Percentiles rank a stretch among this genome's conserved stretches.
These are phyloP conservation scores for Exidia glandulosa DNA, from an alignment of 768 basidiomycete species.

Conservation along the genomic window DNA sequence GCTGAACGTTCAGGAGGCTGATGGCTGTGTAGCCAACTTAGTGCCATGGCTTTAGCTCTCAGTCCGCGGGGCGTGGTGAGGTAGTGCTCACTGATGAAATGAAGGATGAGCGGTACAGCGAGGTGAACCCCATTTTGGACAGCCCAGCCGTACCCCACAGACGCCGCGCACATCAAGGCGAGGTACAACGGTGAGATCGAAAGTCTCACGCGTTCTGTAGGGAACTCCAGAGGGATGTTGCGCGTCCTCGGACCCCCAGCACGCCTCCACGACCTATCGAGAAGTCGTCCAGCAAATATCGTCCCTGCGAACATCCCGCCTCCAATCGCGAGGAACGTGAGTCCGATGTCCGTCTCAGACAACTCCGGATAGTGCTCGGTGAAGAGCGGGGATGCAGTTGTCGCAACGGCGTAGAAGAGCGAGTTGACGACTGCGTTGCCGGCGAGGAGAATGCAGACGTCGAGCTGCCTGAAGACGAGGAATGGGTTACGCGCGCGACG, in stretches of 20 bases:
- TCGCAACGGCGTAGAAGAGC: conserved; percentile 49
- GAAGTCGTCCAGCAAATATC: conserved; percentile 41
- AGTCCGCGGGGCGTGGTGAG: background rate
- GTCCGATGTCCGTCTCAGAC: conserved; percentile 52
- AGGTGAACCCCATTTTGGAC: conserved; percentile 11
- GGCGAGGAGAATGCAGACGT: conserved; percentile 41
- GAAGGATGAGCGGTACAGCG: conserved; percentile 16
- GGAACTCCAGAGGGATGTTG: conserved; percentile 11
- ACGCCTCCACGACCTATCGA: conserved; percentile 29
- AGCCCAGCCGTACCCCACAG: conserved; percentile 17
- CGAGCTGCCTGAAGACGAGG: conserved; percentile 39
- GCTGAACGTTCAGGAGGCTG: conserved; percentile 41
- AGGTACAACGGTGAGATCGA: conserved; percentile 10
- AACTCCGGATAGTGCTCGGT: conserved; percentile 45
- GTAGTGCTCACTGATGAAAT: conserved; percentile 13
- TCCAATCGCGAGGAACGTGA: conserved; percentile 71
- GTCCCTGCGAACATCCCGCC: conserved; percentile 60
- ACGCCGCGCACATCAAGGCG: conserved; percentile 4
- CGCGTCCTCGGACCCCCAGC: background rate
- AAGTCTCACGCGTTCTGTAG: conserved; percentile 18
- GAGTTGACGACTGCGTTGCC: conserved; percentile 44
- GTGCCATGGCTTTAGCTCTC: background rate
- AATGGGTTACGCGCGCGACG: conserved; percentile 44
- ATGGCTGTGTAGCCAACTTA: conserved; percentile 41
- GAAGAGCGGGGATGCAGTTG: conserved; percentile 54